Percentiles rank a stretch among this genome's conserved stretches.
These are phyloP conservation scores for Tuber microsphaerosporum DNA, from an alignment of 495 filamentous ascomycete genomes.

Conservation along the genomic window DNA sequence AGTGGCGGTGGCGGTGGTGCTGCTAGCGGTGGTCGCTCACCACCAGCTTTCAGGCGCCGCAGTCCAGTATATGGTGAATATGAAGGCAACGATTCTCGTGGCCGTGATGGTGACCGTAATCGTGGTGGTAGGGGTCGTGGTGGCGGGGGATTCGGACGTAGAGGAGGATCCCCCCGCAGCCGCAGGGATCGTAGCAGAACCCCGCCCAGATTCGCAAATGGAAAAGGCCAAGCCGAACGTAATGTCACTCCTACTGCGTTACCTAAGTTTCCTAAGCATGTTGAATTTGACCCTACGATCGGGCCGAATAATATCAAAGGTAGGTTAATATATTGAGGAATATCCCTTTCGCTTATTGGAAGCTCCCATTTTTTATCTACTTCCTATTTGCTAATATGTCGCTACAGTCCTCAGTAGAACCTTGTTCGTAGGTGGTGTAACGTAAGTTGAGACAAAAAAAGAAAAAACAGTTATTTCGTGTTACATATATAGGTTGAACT, in stretches of 20 bases:
- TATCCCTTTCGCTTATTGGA: slow-evolving; percentile 6
- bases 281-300: slow-evolving; percentile 70
- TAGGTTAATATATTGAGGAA: slow-evolving; percentile 42
- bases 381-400: slow-evolving; percentile 28
- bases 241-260: slow-evolving; percentile 28
- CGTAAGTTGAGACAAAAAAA: slow-evolving; percentile 51
- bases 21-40: slow-evolving; percentile 57
- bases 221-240: slow-evolving; percentile 34
- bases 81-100: slow-evolving; percentile 50
- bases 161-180: slow-evolving; percentile 33
- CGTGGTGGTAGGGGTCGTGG: slow-evolving; percentile 51
- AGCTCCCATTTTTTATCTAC: neutral
- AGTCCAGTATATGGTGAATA: slow-evolving; percentile 69
- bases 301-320: slow-evolving; percentile 72
- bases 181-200: slow-evolving; percentile 51
- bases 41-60: slow-evolving; percentile 46
- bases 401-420: slow-evolving; percentile 77
- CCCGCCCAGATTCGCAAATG: slow-evolving; percentile 45
- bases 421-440: slow-evolving; percentile 92
- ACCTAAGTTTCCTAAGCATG: slow-evolving; percentile 56
- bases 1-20: slow-evolving; percentile 48
- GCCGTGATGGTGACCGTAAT: slow-evolving; percentile 55
- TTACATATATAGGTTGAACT: slow-evolving; percentile 12
- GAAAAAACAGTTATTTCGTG: neutral
- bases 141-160: slow-evolving; percentile 42